These are phyloP conservation scores for Haberlea rhodopensis DNA, from an alignment of 257 asterid species.

Conservation along the genomic window DNA sequence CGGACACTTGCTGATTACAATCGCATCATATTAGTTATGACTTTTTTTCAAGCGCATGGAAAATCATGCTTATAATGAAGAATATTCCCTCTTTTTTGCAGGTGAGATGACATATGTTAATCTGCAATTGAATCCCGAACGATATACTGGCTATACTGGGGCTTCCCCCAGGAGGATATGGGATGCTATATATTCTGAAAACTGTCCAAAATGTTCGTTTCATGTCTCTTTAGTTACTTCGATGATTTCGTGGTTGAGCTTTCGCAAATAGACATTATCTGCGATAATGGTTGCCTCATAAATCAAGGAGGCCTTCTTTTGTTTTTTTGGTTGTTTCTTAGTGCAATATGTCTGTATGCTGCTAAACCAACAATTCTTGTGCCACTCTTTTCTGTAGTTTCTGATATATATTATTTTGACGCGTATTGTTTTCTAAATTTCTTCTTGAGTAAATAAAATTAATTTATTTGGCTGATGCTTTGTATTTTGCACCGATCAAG, in stretches of 20 bases:
- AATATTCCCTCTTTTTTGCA: slow-evolving; percentile 31
- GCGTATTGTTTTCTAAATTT: slow-evolving; percentile 3
- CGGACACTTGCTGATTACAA: background rate
- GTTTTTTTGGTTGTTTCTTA: slow-evolving; percentile 7
- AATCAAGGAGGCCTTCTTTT: background rate
- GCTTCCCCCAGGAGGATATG: slow-evolving; percentile 93
- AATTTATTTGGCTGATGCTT: background rate
- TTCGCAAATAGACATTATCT: slow-evolving; percentile 11
- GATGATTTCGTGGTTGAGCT: slow-evolving; percentile 16
- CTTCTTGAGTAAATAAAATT: background rate
- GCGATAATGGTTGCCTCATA: background rate
- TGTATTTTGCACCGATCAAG: background rate
- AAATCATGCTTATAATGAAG: slow-evolving; percentile 21
- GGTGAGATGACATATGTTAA: slow-evolving; percentile 96
- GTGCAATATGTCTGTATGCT: slow-evolving; percentile 13
- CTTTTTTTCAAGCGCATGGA: slow-evolving; percentile 12
- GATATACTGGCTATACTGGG: slow-evolving; percentile 91
- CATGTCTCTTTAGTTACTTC: slow-evolving; percentile 14
- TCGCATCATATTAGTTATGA: background rate
- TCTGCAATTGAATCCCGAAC: slow-evolving; percentile 85
- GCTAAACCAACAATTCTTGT: background rate
- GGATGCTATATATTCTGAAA: slow-evolving; percentile 91
- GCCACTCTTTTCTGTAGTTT: background rate
- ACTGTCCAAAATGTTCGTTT: slow-evolving; percentile 83
- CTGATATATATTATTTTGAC: background rate